phyloP scores from a whole-genome alignment of 176 grass and related monocot species.

The Secale cereale region DNA sequence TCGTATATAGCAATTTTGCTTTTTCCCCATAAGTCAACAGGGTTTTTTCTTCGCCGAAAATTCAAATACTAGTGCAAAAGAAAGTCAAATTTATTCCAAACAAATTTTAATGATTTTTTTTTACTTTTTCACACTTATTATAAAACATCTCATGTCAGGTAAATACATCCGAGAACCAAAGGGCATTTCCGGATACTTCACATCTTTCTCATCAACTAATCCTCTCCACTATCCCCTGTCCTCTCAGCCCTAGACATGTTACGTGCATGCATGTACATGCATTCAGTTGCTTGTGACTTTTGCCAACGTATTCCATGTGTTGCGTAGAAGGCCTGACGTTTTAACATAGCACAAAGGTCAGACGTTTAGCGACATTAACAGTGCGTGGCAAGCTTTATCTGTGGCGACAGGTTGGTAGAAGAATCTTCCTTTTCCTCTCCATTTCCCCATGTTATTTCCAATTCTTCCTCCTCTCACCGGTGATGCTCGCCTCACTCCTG shows the following conservation, averaged over 20 bases:
- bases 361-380: not conserved
- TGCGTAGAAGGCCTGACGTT: not conserved
- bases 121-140: too few relatives aligned
- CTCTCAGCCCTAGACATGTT: not conserved
- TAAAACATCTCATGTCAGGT: too few relatives aligned
- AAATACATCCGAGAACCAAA: too few relatives aligned
- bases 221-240: not conserved
- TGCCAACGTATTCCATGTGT: not conserved
- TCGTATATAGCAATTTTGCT: too few relatives aligned
- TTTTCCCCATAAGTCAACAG: too few relatives aligned
- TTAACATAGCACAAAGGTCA: not conserved
- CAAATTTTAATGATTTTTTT: too few relatives aligned
- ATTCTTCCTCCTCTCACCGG: not conserved
- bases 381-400: not conserved
- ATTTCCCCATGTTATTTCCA: not conserved
- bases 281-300: not conserved
- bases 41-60: too few relatives aligned
- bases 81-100: too few relatives aligned
- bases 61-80: too few relatives aligned
- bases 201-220: not conserved
- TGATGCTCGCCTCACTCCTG: not conserved
- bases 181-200: not conserved
- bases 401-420: conserved; percentile 40
- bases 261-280: not conserved
- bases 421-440: not conserved